Evolutionary conservation across 306 rosid genomes (phyloP).

Genomic region (Sicyos edulis): DNA sequence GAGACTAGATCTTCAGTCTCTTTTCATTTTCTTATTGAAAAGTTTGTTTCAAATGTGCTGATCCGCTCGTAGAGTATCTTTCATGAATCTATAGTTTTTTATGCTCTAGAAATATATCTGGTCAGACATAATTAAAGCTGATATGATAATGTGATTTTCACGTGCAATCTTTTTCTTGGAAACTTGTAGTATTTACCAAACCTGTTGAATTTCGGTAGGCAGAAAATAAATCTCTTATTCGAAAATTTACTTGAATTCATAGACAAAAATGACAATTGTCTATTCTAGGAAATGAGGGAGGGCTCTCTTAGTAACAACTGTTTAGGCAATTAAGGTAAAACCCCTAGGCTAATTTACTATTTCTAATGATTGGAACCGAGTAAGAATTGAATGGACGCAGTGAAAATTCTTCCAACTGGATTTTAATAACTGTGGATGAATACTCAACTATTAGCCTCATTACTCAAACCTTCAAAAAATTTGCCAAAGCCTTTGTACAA

Average conservation of each 20-base stretch:
- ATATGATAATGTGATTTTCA: background rate
- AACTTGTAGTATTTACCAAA: background rate
- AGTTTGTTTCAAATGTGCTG: background rate
- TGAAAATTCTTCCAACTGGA: background rate
- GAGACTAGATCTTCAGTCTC: no score
- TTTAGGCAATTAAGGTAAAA: background rate
- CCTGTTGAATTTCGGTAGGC: background rate
- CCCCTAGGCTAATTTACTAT: background rate
- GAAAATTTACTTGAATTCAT: background rate
- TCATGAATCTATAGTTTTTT: background rate
- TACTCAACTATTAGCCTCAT: background rate
- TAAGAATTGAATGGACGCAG: background rate
- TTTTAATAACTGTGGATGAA: background rate
- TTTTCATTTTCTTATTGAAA: no score
- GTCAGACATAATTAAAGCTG: background rate
- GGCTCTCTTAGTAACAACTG: background rate
- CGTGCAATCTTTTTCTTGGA: background rate
- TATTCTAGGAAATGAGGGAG: constrained; percentile 7
- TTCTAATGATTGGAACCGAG: background rate
- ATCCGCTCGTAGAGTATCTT: background rate
- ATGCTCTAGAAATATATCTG: background rate
- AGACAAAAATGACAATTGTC: background rate
- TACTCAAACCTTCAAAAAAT: background rate
- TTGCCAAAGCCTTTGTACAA: background rate
- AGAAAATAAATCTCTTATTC: background rate